Evolutionary conservation across 768 basidiomycete species (phyloP).

Genomic region (Tulasnella calospora): DNA sequence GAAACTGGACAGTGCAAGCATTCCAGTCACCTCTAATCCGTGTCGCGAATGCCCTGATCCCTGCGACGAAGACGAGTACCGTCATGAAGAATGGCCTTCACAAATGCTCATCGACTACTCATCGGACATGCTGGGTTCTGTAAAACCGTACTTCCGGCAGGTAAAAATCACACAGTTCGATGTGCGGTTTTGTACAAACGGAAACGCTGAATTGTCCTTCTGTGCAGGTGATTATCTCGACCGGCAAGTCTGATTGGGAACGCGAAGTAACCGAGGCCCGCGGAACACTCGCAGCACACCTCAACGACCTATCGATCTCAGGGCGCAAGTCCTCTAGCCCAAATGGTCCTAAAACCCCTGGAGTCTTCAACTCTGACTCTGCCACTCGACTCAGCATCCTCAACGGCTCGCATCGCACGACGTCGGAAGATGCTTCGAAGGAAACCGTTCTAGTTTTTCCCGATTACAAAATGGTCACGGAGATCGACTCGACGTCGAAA

Average conservation of each 20-base stretch:
- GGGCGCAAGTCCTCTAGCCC: constrained; percentile 21
- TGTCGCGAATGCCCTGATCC: constrained; percentile 35
- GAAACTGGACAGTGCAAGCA: constrained; percentile 28
- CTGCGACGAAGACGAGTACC: constrained; percentile 31
- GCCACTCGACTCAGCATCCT: constrained; percentile 61
- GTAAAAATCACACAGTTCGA: constrained; percentile 38
- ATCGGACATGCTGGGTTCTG: constrained; percentile 75
- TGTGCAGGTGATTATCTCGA: constrained; percentile 75
- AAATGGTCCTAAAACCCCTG: constrained; percentile 37
- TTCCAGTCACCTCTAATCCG: constrained; percentile 34
- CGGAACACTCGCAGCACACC: constrained; percentile 62
- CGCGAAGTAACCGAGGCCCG: constrained; percentile 67
- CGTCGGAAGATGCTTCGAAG: constrained; percentile 56
- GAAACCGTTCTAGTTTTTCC: constrained; percentile 88
- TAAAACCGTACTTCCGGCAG: constrained; percentile 80
- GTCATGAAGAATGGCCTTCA: constrained; percentile 67
- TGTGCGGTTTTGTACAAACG: neutral
- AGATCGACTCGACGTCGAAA: constrained; percentile 56
- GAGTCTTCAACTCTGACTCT: constrained; percentile 56
- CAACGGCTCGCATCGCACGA: constrained; percentile 75
- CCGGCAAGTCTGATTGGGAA: constrained; percentile 86
- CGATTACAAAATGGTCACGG: constrained; percentile 79
- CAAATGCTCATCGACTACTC: constrained; percentile 62
- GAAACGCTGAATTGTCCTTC: neutral
- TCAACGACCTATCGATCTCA: constrained; percentile 30